Evolutionary conservation across 345 rosid genomes (phyloP), one percentile per base, ranked within the genome.

Genomic region (Gossypium longicalyx): DNA sequence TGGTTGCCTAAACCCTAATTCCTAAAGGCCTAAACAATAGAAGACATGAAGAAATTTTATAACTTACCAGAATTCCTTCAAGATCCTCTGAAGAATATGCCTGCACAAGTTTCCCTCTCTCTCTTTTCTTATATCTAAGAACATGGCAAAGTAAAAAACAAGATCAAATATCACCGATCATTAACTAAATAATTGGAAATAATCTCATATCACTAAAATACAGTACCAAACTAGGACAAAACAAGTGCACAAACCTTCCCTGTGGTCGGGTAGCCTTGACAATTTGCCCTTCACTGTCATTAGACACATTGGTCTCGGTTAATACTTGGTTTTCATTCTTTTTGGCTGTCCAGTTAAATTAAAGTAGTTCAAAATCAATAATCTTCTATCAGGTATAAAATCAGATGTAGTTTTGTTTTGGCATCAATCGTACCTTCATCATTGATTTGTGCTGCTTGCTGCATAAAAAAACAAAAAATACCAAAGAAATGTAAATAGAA

Each of bases 21-120:
- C 41, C 41, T 34, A 4, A 34, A 5, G 41, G 41, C 41, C 41
- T 34, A 34, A 34, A 34, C 41, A 34, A 34, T 34, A 20, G 3
- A 15, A 48, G 20, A 19, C 29, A 41, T 44, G 9, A 7, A 57
- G 27, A 27, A 75, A 16, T 57, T 41, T 70, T 53, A 60, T 23
- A 82, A 80, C 94, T 81, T 86, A 95, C 99, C 56, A 95, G 83
- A 80, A 95, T 95, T 77, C 98, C 98, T 80, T 87, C 91, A 76
- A 95, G 96, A 85, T 95, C 99, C 78, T 87, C 87, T 2, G 88
- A 82, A 29, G 99, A 88, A 84, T 93, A 95, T 29, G 90, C 83
- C 66, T 79, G 82, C 43, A 93, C 99, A 83, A 79, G 90, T 89
- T 95, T 95, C 78, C 92, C 99, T 58, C 83, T 87, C 82, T 95